Conservation (phyloP, 1,139 yeast genomes). For the Nadsonia starkeyi-henricii region DNA sequence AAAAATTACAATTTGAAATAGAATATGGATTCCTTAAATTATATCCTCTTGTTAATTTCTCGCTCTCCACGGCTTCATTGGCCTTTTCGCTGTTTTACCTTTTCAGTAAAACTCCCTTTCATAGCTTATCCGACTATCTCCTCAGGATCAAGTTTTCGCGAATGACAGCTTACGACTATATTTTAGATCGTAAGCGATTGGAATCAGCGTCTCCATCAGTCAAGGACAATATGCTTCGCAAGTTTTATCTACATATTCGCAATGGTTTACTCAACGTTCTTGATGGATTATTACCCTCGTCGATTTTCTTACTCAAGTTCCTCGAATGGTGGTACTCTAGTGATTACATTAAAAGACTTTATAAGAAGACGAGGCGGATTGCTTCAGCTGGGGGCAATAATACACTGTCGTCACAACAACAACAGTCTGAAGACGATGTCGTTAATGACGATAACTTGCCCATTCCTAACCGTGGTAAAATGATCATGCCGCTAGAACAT, state of each 20-base stretch:
- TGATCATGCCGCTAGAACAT: conserved; percentile 1
- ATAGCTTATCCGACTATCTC: conserved; percentile 47
- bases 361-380: conserved; percentile 38
- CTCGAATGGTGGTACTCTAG: conserved; percentile 93
- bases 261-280: conserved; percentile 17
- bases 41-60: conserved; percentile 48
- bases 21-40: conserved; percentile 38
- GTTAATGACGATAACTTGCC: conserved; percentile 32
- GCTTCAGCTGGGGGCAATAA: neutral
- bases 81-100: conserved; percentile 50
- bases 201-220: conserved; percentile 3
- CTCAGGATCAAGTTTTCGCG: conserved; percentile 60
- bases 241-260: conserved; percentile 7
- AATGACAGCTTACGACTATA: conserved; percentile 47
- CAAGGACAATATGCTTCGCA: conserved; percentile 6
- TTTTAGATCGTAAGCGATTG: conserved; percentile 24
- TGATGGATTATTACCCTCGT: conserved; percentile 53
- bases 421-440: conserved; percentile 20
- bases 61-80: conserved; percentile 38
- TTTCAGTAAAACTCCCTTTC: conserved; percentile 53
- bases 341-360: conserved; percentile 51
- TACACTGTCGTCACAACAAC: neutral
- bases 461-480: conserved; percentile 27
- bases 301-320: conserved; percentile 72
- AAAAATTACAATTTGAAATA: conserved; percentile 16